These are phyloP conservation scores for Rhododendron griersonianum DNA, from an alignment of 148 eudicot genomes.

Conservation along the genomic window DNA sequence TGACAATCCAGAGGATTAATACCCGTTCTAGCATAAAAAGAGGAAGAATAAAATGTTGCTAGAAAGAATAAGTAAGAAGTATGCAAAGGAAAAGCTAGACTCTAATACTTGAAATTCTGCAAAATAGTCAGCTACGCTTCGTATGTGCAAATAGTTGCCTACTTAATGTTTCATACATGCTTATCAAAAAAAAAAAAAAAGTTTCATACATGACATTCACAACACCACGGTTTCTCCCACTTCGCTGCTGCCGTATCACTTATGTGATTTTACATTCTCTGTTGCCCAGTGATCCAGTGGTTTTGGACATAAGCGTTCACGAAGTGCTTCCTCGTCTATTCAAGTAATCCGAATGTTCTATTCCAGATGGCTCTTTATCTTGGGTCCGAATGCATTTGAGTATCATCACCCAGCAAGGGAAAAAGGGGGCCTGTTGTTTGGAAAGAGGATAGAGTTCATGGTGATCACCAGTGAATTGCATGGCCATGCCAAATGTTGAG, in stretches of 20 bases:
- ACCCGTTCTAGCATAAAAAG: background rate
- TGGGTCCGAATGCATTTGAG: background rate
- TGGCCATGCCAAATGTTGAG: background rate
- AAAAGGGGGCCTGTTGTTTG: background rate
- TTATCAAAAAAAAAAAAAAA: too few relatives aligned
- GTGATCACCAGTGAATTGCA: background rate
- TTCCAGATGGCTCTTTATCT: background rate
- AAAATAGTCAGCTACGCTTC: background rate
- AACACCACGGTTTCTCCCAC: background rate
- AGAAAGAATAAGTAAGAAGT: background rate
- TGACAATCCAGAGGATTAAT: background rate
- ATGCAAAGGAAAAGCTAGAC: background rate
- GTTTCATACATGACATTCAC: background rate
- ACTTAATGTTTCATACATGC: background rate
- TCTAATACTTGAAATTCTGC: background rate
- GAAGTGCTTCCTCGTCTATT: slow-evolving; percentile 69
- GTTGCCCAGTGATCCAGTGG: slow-evolving; percentile 67
- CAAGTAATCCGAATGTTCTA: slow-evolving; percentile 32
- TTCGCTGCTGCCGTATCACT: background rate
- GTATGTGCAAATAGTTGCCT: background rate
- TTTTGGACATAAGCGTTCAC: slow-evolving; percentile 63
- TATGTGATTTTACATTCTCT: slow-evolving; percentile 3
- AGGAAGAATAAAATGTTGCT: background rate
- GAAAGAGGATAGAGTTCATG: background rate
- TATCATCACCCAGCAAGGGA: background rate